Percentiles rank a stretch among this genome's conserved stretches.
Conservation (phyloP, 345 rosid genomes). For the Pistacia atlantica region DNA sequence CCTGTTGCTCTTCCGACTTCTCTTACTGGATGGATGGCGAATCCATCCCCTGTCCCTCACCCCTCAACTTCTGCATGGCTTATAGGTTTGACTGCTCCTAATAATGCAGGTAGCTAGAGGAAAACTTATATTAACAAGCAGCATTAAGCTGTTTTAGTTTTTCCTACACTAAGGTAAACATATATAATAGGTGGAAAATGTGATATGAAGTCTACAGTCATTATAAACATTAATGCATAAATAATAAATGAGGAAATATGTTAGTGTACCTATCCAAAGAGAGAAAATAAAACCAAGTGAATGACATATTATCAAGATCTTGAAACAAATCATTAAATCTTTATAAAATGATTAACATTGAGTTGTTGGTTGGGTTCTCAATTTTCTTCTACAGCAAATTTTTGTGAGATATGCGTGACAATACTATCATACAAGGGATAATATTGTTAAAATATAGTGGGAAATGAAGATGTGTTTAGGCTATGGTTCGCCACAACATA, state of each 20-base stretch:
- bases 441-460: no score
- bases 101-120: conserved; percentile 53
- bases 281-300: neutral
- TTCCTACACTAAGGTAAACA: neutral
- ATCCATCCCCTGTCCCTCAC: conserved; percentile 63
- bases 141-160: neutral
- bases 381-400: neutral
- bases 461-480: neutral
- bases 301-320: conserved; percentile 1
- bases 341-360: neutral
- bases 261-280: neutral
- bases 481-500: no score
- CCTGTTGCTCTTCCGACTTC: conserved; percentile 65
- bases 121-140: neutral
- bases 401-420: neutral
- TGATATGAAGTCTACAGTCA: conserved; percentile 1
- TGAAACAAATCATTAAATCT: neutral
- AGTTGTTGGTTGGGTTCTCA: neutral
- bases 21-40: conserved; percentile 86
- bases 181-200: neutral
- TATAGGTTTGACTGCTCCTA: conserved; percentile 59
- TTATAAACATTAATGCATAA: neutral
- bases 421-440: neutral
- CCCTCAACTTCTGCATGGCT: conserved; percentile 72
- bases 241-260: neutral